Evolutionary conservation across 345 rosid species (phyloP).

Genomic region (Syzygium jambos): DNA sequence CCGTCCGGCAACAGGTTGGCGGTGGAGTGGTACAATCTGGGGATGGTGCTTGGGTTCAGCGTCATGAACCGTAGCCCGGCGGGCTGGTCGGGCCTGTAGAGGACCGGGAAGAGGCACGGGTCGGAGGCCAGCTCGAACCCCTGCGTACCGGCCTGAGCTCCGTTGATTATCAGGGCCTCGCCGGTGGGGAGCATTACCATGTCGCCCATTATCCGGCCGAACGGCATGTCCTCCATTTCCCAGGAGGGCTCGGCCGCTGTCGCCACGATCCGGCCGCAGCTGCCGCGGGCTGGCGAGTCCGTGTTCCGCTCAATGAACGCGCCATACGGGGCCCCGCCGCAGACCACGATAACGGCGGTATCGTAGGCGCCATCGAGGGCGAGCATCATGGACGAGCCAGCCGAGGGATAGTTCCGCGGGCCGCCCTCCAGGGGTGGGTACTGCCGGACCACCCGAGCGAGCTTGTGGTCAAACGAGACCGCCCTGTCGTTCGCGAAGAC

Average conservation of each 20-base stretch:
- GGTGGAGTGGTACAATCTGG: conserved; percentile 88
- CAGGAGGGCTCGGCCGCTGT: conserved; percentile 38
- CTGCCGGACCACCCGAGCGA: conserved; percentile 25
- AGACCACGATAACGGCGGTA: conserved; percentile 52
- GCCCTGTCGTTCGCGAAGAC: conserved; percentile 77
- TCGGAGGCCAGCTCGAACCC: conserved; percentile 61
- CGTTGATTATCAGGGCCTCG: conserved; percentile 63
- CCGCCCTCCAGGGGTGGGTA: conserved; percentile 77
- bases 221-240: conserved; percentile 84
- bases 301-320: conserved; percentile 45
- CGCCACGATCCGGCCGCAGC: conserved; percentile 58
- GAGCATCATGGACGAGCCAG: conserved; percentile 77
- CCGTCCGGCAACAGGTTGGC: conserved; percentile 88
- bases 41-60: conserved; percentile 64
- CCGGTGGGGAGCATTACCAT: conserved; percentile 87
- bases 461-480: conserved; percentile 48
- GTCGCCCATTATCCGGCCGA: conserved; percentile 88
- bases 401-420: conserved; percentile 79
- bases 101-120: conserved; percentile 52
- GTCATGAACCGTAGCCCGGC: conserved; percentile 59
- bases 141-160: conserved; percentile 76
- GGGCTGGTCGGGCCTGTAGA: conserved; percentile 59
- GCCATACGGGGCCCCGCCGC: conserved; percentile 81
- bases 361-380: conserved; percentile 41
- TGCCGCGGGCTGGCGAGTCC: conserved; percentile 46